These are phyloP conservation scores for Parastagonospora avenae DNA, from an alignment of 2,329 filamentous ascomycete species.

Conservation along the genomic window DNA sequence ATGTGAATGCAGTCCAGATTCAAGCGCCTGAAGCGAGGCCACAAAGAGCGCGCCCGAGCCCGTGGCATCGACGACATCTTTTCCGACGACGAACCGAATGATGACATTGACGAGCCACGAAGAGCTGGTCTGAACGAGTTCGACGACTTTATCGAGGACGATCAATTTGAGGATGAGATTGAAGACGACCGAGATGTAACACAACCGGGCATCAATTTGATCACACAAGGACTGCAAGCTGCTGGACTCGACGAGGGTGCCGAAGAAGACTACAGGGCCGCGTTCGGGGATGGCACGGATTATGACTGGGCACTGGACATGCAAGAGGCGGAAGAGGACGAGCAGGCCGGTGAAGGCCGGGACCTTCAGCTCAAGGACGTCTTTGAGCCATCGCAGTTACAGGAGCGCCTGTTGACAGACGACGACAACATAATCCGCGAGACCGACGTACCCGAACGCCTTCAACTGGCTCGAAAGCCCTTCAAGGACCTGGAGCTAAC, in stretches of 20 bases:
- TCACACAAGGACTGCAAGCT: slow-evolving; percentile 74
- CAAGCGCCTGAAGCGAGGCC: slow-evolving; percentile 94
- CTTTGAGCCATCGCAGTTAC: slow-evolving; percentile 93
- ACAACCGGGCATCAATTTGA: slow-evolving; percentile 73
- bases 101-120: slow-evolving; percentile 53
- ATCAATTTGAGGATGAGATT: slow-evolving; percentile 80
- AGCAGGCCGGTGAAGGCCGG: slow-evolving; percentile 77
- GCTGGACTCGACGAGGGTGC: slow-evolving; percentile 89
- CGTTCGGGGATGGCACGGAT: slow-evolving; percentile 94
- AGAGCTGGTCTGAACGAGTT: slow-evolving; percentile 43
- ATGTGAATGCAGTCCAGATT: slow-evolving; percentile 72
- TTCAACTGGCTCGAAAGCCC: slow-evolving; percentile 86
- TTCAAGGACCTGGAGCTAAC: slow-evolving; percentile 83
- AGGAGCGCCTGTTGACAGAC: slow-evolving; percentile 93
- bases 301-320: slow-evolving; percentile 93
- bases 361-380: slow-evolving; percentile 94
- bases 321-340: slow-evolving; percentile 82
- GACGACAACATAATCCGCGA: slow-evolving; percentile 90
- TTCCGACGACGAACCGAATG: slow-evolving; percentile 85
- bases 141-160: slow-evolving; percentile 91
- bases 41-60: slow-evolving; percentile 68
- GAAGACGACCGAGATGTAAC: slow-evolving; percentile 86
- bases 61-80: slow-evolving; percentile 91
- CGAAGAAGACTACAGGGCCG: slow-evolving; percentile 92
- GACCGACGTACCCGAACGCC: slow-evolving; percentile 89